Evolutionary conservation across 495 filamentous ascomycete genomes (phyloP).

Genomic region (Choiromyces venosus): DNA sequence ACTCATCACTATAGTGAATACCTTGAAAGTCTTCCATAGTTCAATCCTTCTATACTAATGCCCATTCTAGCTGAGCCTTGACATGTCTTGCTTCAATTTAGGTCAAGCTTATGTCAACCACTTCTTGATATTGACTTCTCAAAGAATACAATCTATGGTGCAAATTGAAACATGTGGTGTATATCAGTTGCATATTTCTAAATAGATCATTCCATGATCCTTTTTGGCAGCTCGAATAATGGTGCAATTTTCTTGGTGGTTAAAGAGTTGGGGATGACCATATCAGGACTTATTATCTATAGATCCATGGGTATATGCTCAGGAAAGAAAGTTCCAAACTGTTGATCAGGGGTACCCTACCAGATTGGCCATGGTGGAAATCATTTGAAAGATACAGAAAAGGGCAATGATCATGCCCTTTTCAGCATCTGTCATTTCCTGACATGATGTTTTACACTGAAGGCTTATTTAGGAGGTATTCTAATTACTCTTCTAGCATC

Average conservation of each 20-base stretch:
- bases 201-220: conserved; percentile 1
- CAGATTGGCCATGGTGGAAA: neutral
- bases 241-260: neutral
- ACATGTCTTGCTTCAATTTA: neutral
- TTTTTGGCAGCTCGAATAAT: neutral
- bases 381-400: neutral
- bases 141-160: neutral
- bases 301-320: neutral
- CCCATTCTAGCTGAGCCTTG: neutral
- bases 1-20: conserved; percentile 13
- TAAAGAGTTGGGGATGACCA: conserved; percentile 4
- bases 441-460: conserved; percentile 5
- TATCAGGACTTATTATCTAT: too few relatives aligned
- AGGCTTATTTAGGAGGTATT: too few relatives aligned
- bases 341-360: conserved; percentile 4
- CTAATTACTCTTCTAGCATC: too few relatives aligned
- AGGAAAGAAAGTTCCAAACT: conserved; percentile 5
- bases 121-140: conserved; percentile 4
- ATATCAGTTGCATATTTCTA: conserved; percentile 6
- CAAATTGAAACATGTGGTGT: conserved; percentile 1
- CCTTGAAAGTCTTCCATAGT: neutral
- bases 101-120: neutral
- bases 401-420: conserved; percentile 14
- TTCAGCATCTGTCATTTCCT: conserved; percentile 5
- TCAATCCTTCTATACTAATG: neutral